A percentile compares a stretch with the other conserved stretches of the same genome.
Conservation (phyloP, 1,139 yeast genomes). For the Hanseniaspora uvarum region DNA sequence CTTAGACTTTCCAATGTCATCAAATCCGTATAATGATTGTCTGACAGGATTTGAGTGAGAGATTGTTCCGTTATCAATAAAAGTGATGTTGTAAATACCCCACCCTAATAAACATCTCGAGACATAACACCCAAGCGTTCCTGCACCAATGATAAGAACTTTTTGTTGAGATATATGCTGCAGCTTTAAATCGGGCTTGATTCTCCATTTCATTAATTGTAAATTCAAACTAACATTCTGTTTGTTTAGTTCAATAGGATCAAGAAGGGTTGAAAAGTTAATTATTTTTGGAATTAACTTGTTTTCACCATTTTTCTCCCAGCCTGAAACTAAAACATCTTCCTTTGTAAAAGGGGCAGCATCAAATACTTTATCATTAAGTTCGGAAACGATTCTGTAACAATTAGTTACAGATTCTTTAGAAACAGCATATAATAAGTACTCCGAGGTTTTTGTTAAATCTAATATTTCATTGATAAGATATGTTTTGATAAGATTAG, state of each 20-base stretch:
- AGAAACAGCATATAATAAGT: background rate
- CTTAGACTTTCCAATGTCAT: conserved; percentile 63
- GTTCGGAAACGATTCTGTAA: background rate
- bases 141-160: conserved; percentile 82
- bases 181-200: conserved; percentile 70
- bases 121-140: conserved; percentile 89
- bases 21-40: conserved; percentile 72
- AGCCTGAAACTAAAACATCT: conserved; percentile 51
- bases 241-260: conserved; percentile 71
- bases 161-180: conserved; percentile 50
- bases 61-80: conserved; percentile 80
- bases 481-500: conserved; percentile 29
- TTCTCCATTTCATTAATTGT: conserved; percentile 92
- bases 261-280: conserved; percentile 66
- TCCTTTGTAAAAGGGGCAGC: background rate
- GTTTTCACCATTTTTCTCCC: conserved; percentile 76
- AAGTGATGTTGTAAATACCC: conserved; percentile 79
- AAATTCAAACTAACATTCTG: conserved; percentile 87
- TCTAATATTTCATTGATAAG: conserved; percentile 26
- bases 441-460: background rate
- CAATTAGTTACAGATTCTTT: background rate
- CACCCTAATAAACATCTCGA: conserved; percentile 79
- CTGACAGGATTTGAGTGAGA: conserved; percentile 93
- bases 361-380: background rate
- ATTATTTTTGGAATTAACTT: conserved; percentile 73